These are phyloP conservation scores for Albatrellus ellisii DNA, from an alignment of 768 basidiomycete species.

Conservation along the genomic window DNA sequence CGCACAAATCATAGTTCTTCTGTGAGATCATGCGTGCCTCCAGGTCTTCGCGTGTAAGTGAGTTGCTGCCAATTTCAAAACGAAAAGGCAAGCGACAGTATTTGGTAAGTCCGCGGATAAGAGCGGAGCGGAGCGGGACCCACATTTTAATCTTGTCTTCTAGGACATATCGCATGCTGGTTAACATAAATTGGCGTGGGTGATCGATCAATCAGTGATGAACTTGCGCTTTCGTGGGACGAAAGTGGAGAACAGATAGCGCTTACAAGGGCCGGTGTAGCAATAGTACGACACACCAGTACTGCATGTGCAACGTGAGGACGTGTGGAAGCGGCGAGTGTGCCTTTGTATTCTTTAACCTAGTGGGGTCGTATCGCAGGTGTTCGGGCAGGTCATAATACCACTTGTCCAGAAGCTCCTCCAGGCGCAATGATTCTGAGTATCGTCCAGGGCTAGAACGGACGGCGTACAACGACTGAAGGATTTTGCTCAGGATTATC, in stretches of 20 bases:
- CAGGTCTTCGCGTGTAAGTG: conserved; percentile 31
- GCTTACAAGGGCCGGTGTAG: conserved; percentile 73
- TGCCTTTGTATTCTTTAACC: conserved; percentile 20
- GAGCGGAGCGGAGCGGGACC: conserved; percentile 6
- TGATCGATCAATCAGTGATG: not conserved
- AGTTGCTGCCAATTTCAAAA: not conserved
- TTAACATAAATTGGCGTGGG: not conserved
- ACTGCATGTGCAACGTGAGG: conserved; percentile 72
- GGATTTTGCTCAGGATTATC: conserved; percentile 50
- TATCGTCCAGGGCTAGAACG: conserved; percentile 42
- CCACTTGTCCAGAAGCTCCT: conserved; percentile 60
- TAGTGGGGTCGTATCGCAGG: conserved; percentile 42
- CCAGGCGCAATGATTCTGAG: conserved; percentile 41
- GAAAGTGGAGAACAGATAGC: conserved; percentile 1
- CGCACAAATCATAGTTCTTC: conserved; percentile 62
- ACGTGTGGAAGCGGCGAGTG: conserved; percentile 45
- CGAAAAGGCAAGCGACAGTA: not conserved
- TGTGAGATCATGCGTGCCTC: conserved; percentile 42
- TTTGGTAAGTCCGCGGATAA: not conserved
- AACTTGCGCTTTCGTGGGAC: not conserved
- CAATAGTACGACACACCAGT: conserved; percentile 68
- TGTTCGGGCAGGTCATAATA: conserved; percentile 57
- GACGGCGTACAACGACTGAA: conserved; percentile 62
- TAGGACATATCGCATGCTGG: conserved; percentile 20
- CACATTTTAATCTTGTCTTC: conserved; percentile 12